phyloP scores from a whole-genome alignment of 73 alveolate species.

The Urostyla sp. region DNA sequence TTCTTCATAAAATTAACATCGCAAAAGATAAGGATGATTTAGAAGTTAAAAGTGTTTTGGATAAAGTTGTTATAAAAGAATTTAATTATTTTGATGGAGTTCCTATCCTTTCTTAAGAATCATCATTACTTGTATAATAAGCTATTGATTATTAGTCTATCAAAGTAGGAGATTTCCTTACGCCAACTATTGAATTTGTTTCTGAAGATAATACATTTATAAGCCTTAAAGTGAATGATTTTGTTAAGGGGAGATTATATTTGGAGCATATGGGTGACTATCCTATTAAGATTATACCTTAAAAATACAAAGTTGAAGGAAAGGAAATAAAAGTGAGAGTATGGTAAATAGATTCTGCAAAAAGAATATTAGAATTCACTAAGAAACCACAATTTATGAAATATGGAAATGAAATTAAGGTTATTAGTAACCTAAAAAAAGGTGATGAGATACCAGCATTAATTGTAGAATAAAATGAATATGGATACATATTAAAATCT shows the following conservation, averaged over 20 bases:
- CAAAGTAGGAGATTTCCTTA: slow-evolving; percentile 46
- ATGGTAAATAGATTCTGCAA: slow-evolving; percentile 8
- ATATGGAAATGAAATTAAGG: no score
- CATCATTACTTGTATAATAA: neutral
- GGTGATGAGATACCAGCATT: slow-evolving; percentile 58
- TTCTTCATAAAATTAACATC: slow-evolving; percentile 44
- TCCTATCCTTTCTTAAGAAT: slow-evolving; percentile 49
- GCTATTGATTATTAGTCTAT: slow-evolving; percentile 5
- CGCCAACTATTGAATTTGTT: slow-evolving; percentile 26
- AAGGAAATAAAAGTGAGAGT: slow-evolving; percentile 53
- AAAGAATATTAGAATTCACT: slow-evolving; percentile 58
- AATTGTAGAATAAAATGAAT: slow-evolving; percentile 52
- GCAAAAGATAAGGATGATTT: neutral
- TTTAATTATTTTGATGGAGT: slow-evolving; percentile 67
- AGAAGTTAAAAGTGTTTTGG: slow-evolving; percentile 9
- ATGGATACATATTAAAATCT: slow-evolving; percentile 57
- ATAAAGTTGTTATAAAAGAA: slow-evolving; percentile 54
- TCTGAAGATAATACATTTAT: slow-evolving; percentile 23
- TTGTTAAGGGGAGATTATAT: slow-evolving; percentile 54
- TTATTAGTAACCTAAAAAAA: slow-evolving; percentile 36
- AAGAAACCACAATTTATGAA: slow-evolving; percentile 52
- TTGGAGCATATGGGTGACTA: slow-evolving; percentile 62
- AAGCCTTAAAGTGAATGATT: slow-evolving; percentile 34
- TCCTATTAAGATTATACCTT: slow-evolving; percentile 55
- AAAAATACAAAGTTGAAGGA: slow-evolving; percentile 14